Evolutionary conservation across 768 basidiomycete genomes (phyloP).

Genomic region (Boletus patriciae): DNA sequence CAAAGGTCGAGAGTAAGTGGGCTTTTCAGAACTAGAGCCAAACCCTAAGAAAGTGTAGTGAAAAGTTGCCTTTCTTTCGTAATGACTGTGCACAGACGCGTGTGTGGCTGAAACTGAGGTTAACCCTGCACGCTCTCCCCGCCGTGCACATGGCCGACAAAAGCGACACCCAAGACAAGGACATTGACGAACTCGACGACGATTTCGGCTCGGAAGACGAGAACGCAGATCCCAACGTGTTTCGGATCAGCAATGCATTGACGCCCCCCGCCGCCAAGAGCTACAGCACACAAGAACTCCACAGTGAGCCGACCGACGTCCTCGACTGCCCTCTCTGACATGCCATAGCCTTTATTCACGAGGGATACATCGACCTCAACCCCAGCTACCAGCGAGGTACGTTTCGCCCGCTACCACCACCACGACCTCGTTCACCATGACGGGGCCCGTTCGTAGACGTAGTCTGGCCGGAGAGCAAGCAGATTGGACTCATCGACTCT

Average conservation of each 20-base stretch:
- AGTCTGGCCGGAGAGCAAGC: slow-evolving; percentile 73
- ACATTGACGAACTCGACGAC: slow-evolving; percentile 50
- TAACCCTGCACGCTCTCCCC: neutral
- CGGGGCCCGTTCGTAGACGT: slow-evolving; percentile 47
- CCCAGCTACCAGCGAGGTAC: slow-evolving; percentile 73
- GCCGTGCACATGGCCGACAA: slow-evolving; percentile 19
- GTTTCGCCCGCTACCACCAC: slow-evolving; percentile 4
- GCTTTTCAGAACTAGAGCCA: no score
- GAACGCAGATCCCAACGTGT: slow-evolving; percentile 40
- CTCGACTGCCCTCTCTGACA: slow-evolving; percentile 1
- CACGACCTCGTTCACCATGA: neutral
- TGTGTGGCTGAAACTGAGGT: slow-evolving; percentile 17
- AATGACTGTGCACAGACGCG: neutral
- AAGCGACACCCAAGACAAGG: slow-evolving; percentile 32
- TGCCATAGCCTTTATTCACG: slow-evolving; percentile 58
- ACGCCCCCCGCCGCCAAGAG: slow-evolving; percentile 41
- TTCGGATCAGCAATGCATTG: slow-evolving; percentile 45
- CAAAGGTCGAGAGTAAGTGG: neutral
- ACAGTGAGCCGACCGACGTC: slow-evolving; percentile 38
- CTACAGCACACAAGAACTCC: slow-evolving; percentile 46
- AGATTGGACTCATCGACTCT: slow-evolving; percentile 53
- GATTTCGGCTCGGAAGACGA: slow-evolving; percentile 43
- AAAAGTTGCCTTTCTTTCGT: no score
- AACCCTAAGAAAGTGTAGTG: no score
- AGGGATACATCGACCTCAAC: slow-evolving; percentile 66